A percentile compares a stretch with the other conserved stretches of the same genome.
These are phyloP conservation scores for Mycena venus DNA, from an alignment of 768 basidiomycete species.

Conservation along the genomic window DNA sequence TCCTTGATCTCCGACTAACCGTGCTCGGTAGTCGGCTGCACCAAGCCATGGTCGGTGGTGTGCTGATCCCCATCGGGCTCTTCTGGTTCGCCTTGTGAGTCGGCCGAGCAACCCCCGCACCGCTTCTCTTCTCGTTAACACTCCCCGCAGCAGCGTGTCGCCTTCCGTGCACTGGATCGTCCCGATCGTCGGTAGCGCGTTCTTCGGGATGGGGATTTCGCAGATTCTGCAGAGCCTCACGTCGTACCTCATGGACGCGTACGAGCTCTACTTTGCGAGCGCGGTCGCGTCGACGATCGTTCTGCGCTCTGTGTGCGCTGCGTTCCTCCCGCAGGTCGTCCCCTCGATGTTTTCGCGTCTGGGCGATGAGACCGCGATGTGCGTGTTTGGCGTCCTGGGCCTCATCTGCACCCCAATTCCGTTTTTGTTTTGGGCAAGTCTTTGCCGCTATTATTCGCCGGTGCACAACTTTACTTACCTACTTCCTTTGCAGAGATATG, in stretches of 20 bases:
- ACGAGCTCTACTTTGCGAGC: conserved; percentile 75
- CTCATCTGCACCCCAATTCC: conserved; percentile 69
- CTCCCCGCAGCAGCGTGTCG: conserved; percentile 57
- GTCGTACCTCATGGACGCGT: conserved; percentile 80
- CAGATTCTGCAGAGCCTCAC: conserved; percentile 75
- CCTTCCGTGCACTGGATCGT: conserved; percentile 75
- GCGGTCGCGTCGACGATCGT: conserved; percentile 80
- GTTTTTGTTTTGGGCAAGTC: conserved; percentile 66
- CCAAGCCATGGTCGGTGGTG: conserved; percentile 65
- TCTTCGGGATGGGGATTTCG: conserved; percentile 77
- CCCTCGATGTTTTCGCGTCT: conserved; percentile 64
- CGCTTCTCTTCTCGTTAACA: neutral
- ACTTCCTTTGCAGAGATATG: conserved; percentile 64
- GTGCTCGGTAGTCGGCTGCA: conserved; percentile 63
- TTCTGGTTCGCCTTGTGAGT: conserved; percentile 78
- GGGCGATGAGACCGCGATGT: conserved; percentile 69
- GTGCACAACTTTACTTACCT: conserved; percentile 16
- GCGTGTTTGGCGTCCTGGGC: conserved; percentile 66
- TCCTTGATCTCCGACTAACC: neutral
- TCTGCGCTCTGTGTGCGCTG: conserved; percentile 72
- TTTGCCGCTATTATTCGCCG: neutral
- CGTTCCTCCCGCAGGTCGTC: conserved; percentile 72
- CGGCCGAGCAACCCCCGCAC: neutral
- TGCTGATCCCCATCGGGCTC: conserved; percentile 68
- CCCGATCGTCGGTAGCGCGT: conserved; percentile 74